phyloP scores from a whole-genome alignment of 2,329 filamentous ascomycete genomes.

The Colletotrichum sp. region DNA sequence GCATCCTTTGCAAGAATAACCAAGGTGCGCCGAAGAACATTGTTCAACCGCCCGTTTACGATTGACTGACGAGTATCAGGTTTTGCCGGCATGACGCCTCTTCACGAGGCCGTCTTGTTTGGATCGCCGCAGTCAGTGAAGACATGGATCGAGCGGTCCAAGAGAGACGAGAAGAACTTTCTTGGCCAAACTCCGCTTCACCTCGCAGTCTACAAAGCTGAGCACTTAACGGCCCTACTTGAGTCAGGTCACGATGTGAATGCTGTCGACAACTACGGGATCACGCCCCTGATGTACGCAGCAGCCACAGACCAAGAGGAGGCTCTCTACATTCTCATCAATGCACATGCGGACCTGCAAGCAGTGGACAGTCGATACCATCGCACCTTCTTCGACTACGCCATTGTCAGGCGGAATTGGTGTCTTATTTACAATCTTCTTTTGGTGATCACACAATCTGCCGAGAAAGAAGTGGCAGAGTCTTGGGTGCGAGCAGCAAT shows the following conservation, averaged over 20 bases:
- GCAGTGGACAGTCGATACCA: background rate
- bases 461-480: background rate
- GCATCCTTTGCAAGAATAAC: background rate
- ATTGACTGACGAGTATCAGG: background rate
- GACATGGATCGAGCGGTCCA: fast-evolving
- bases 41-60: fast-evolving
- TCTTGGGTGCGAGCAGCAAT: background rate
- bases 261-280: background rate
- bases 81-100: background rate
- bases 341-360: too few species aligned
- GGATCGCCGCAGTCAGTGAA: background rate
- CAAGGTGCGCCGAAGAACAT: background rate
- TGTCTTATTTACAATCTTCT: background rate
- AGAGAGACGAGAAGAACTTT: background rate
- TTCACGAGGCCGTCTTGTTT: background rate
- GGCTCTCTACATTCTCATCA: background rate
- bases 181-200: background rate
- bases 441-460: background rate
- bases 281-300: background rate
- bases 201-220: background rate
- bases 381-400: background rate
- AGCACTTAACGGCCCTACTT: background rate
- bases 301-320: background rate
- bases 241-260: background rate
- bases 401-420: background rate